Percentiles rank a stretch among this genome's conserved stretches.
phyloP scores from a whole-genome alignment of 2,329 filamentous ascomycete genomes.

The Calonectria pauciramosa region DNA sequence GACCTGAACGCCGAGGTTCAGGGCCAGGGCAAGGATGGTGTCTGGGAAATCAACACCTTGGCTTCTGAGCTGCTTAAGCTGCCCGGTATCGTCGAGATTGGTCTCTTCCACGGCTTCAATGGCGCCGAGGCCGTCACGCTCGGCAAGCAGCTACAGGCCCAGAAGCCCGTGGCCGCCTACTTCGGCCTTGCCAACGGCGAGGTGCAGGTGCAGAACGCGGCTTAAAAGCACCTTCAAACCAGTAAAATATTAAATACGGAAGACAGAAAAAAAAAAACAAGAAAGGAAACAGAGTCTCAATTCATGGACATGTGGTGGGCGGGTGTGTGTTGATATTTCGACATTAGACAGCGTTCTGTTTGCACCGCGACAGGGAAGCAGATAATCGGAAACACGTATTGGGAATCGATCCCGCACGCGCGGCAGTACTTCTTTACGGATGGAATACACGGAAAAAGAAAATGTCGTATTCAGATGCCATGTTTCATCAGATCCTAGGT shows the following conservation, averaged over 20 bases:
- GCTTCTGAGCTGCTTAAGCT: slow-evolving; percentile 83
- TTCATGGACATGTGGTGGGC: background rate
- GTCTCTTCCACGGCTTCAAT: slow-evolving; percentile 87
- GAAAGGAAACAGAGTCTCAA: background rate
- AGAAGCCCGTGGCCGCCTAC: slow-evolving; percentile 94
- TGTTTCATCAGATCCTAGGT: background rate
- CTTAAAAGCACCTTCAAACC: slow-evolving; percentile 14
- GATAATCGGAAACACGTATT: background rate
- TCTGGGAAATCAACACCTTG: slow-evolving; percentile 85
- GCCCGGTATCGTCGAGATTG: slow-evolving; percentile 91
- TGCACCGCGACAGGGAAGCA: background rate
- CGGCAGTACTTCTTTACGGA: background rate
- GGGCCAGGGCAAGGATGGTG: slow-evolving; percentile 64
- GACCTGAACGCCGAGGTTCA: slow-evolving; percentile 66
- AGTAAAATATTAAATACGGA: background rate
- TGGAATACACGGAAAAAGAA: background rate
- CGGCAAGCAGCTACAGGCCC: slow-evolving; percentile 75
- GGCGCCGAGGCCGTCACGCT: slow-evolving; percentile 73
- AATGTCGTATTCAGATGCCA: background rate
- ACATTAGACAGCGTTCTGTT: background rate
- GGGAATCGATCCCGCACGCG: background rate
- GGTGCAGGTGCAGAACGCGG: slow-evolving; percentile 56
- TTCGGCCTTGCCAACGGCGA: slow-evolving; percentile 90
- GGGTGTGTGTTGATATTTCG: background rate
- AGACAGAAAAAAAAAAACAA: slow-evolving; percentile 12